Percentiles rank a stretch among this genome's conserved stretches.
These are phyloP conservation scores for Scutellaria barbata DNA, from an alignment of 257 asterid genomes.

Conservation along the genomic window DNA sequence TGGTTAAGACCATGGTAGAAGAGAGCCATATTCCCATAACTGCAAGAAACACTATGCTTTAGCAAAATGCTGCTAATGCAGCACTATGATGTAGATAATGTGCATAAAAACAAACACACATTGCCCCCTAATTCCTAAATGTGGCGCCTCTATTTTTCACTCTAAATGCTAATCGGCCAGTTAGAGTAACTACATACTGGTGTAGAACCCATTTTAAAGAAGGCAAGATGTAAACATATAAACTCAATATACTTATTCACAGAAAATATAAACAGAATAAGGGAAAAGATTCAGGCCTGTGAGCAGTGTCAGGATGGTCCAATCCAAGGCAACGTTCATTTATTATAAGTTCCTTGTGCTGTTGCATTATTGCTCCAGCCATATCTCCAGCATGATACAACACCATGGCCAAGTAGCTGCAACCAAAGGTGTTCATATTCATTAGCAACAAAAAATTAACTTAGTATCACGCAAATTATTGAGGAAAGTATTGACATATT, in stretches of 20 bases:
- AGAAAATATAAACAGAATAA: conserved; percentile 8
- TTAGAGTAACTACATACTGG: no score
- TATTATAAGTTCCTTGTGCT: conserved; percentile 95
- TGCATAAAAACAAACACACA: neutral
- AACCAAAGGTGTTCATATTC: conserved; percentile 1
- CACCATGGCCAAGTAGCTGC: conserved; percentile 96
- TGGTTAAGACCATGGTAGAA: conserved; percentile 96
- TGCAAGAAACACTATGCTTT: conserved; percentile 42
- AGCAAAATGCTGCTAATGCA: neutral
- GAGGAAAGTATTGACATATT: neutral
- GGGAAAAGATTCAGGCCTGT: conserved; percentile 59
- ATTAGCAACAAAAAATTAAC: conserved; percentile 17
- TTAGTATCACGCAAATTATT: conserved; percentile 15
- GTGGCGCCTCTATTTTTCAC: no score
- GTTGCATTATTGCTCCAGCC: conserved; percentile 97
- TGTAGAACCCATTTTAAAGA: neutral
- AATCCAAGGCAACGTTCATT: conserved; percentile 97
- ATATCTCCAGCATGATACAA: conserved; percentile 98
- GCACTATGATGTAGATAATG: neutral
- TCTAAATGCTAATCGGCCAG: no score
- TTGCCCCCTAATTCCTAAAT: no score
- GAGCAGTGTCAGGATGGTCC: conserved; percentile 99
- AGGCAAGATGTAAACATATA: neutral
- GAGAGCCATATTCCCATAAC: conserved; percentile 98
- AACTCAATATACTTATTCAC: conserved; percentile 1